Base-by-base conservation (phyloP, 2,329 filamentous ascomycete species). In the Pestalotiopsis sp. region DNA sequence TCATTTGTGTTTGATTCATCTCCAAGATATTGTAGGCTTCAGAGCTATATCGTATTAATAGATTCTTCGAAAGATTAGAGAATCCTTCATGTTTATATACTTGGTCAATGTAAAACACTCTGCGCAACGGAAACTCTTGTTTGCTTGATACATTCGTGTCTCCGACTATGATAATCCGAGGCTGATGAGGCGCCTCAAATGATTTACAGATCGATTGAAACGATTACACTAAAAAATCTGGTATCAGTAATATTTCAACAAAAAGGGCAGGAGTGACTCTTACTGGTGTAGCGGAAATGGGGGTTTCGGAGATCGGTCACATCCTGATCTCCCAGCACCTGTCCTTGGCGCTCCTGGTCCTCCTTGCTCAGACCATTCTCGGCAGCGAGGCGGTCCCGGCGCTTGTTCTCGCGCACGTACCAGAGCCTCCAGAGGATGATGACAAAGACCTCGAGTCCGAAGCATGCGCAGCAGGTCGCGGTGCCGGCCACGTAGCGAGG, bases 381-480 rank as follows among this genome's bases (percentile, higher is more conserved):
- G 9, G 49, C 57, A 25, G 74, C 70, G 11, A 75, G 52, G 68
- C 67, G 73, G 11, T 68, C 72, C 2, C 75, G 75, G 17, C 73
- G 68, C 41, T 38, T 68, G 66, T 78, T 77, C 63, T 78, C 72
- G 72, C 74, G 75, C 12, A 76, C 70, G 39, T 77, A 77, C 63
- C 75, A 78, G 45, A 72, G 72, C 17, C 74, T 71, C 75, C 75
- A 78, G 2, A 67, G 17, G 31, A 56, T 68, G 70, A 78, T 75
- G 60, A 71, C 63, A 56, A 72, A 68, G 65, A 77, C 76, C 67
- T 77, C 74, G 5, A 75, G 70, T 6, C 72, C 69, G 64, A 74
- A 77, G 0, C 76, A 72, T 9, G 76, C 69, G 14, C 72, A 72
- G 36, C 73, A 74, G 14, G 72, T 75, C 2, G 73, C 73, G 13